These are phyloP conservation scores for Oryza meridionalis DNA, from an alignment of 176 grass and related monocot species.

Conservation along the genomic window DNA sequence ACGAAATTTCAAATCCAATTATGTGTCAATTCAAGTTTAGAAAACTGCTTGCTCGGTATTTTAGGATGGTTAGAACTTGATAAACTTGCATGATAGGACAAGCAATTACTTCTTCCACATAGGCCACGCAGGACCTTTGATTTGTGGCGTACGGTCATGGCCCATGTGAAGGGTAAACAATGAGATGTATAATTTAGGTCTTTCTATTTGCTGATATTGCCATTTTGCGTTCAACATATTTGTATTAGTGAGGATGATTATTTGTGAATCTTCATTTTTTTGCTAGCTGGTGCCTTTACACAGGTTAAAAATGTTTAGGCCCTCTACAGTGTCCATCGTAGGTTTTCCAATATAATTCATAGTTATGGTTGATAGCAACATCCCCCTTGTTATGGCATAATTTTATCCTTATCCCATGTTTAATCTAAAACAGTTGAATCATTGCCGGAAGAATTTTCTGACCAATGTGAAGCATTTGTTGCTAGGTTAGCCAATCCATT, in stretches of 20 bases:
- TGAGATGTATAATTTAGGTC: not conserved
- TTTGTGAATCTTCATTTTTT: not conserved
- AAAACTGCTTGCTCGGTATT: not conserved
- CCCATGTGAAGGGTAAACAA: not conserved
- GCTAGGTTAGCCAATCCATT: not conserved
- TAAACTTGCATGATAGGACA: not conserved
- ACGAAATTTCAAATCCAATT: not conserved
- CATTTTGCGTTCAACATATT: not conserved
- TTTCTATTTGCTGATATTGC: constrained; percentile 5
- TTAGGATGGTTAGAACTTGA: not conserved
- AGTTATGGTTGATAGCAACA: not conserved
- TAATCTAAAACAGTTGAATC: not conserved
- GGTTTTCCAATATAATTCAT: not conserved
- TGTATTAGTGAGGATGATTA: not conserved
- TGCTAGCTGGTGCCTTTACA: not conserved
- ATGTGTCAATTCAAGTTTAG: not conserved
- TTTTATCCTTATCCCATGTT: not conserved
- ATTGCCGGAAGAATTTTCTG: not conserved
- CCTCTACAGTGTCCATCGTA: not conserved
- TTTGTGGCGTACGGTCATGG: not conserved
- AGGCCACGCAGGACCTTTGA: not conserved
- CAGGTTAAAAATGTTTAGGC: not conserved
- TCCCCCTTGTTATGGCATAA: not conserved
- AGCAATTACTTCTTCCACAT: not conserved
- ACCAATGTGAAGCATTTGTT: not conserved